Evolutionary conservation across 2,329 filamentous ascomycete genomes (phyloP), one percentile per base, ranked within the genome.

Genomic region (Talaromyces sp.): DNA sequence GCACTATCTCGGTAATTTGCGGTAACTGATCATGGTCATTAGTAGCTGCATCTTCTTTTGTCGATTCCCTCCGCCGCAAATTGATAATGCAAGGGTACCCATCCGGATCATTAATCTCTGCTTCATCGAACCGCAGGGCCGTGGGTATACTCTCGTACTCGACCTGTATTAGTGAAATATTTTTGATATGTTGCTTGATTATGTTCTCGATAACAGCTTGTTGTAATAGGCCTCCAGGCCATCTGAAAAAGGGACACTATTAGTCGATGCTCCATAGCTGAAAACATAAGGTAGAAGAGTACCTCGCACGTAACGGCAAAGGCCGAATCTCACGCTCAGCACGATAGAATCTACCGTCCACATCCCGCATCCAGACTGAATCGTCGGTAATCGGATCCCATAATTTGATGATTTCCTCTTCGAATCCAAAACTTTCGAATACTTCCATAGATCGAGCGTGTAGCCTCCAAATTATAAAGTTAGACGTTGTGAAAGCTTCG

Each of bases 1-100:
- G 73, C 67, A 73, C 75, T 58, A 82, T 84, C 43, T 87, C 85
- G 10, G 43, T 47, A 45, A 1, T 13, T 19, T 59, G 31, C 9
- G 56, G 22, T 59, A 39, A 4, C 31, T 22, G 13, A 39, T 31
- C 15, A 27, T 22, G 15, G 31, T 59, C 31, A 43, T 39, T 37
- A 17, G 41, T 45, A 45, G 41, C 41, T 45, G 41, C n/a, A 45
- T 45, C 41, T 45, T 45, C 41, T 45, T 45, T 45, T 45, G 41
- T 45, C 8, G 41, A 45, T 45, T 45, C 9, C 8, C 41, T 45
- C 41, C 37, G 56, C 31, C 35, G 56, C 19, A 59, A 43, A 59
- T 33, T 59, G 37, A 41, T 7, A 17, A 41, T 37, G 19, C 31
- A 59, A 19, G 56, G 56, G 37, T 59, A 22, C 19, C 56, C 37